Evolutionary conservation across 768 basidiomycete species (phyloP), one percentile per base, ranked within the genome.

Genomic region (Cystoderma amianthinum): DNA sequence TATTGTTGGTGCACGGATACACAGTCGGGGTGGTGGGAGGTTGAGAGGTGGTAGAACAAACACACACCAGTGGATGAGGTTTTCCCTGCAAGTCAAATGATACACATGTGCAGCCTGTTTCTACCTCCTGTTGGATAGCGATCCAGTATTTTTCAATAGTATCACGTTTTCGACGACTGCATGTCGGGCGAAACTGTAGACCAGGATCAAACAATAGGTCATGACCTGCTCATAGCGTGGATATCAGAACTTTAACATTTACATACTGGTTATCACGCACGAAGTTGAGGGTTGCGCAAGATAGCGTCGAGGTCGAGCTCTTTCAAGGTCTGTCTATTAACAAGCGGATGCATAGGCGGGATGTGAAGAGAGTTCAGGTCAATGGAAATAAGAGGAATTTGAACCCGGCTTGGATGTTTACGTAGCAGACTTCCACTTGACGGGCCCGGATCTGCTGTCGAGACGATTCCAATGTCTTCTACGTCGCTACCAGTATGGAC

Each of bases 141-240:
- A 68, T 66, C 93, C 93, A 97, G 56, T 95, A 97, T 44, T 74
- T 78, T 48, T 92, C 88, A 0, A 81, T 72, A 25, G 78, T 67
- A 37, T 82, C 78, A 58, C 65, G 67, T 58, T 91, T 91, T 43
- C 82, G 77, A 30, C 82, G 77, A 47, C 78, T 78, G n/a, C 75
- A 72, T 1, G 82, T 81, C 9, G 86, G 85, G 32, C 85, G 76
- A 60, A 90, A 90, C 58, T 90, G 87, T 11, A 91, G 66, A 12
- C 82, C 81, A 13, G 86, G 74, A 48, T 95, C 92, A 49, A 94
- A 93, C 49, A 94, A 76, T 45, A 94, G 72, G 62, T 94, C 91
- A 51, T 95, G 91, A 23, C 87, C 87, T 90, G 52, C 19, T 33
- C 40, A 42, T 44, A 32, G 40, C 41, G 44, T 48, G 39, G 42